These are phyloP conservation scores for Paraurostyla sp. DNA, from an alignment of 73 alveolate genomes.

Conservation along the genomic window DNA sequence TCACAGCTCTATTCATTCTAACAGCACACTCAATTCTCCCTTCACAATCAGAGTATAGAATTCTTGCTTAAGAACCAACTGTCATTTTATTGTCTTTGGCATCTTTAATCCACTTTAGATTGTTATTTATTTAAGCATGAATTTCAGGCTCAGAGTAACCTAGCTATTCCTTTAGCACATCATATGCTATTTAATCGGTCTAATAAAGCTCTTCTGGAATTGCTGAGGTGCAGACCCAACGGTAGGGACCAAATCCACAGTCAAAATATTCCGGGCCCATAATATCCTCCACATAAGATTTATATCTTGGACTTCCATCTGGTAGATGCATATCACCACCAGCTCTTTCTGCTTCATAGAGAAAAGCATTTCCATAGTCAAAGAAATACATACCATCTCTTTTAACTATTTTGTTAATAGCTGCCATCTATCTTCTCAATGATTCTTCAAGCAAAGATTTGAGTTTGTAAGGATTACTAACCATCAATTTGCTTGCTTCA, in stretches of 20 bases:
- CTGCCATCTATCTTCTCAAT: slow-evolving; percentile 67
- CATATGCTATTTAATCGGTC: slow-evolving; percentile 74
- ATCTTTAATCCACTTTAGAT: slow-evolving; percentile 71
- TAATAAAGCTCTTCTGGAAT: slow-evolving; percentile 47
- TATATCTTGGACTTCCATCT: slow-evolving; percentile 57
- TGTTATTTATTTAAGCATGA: slow-evolving; percentile 58
- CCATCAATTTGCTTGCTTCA: slow-evolving; percentile 66
- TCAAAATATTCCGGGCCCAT: slow-evolving; percentile 74
- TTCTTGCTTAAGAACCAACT: slow-evolving; percentile 81
- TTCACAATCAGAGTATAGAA: slow-evolving; percentile 72
- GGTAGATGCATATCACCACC: slow-evolving; percentile 67
- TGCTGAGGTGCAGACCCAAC: slow-evolving; percentile 81
- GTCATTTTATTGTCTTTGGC: slow-evolving; percentile 76
- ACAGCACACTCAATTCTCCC: slow-evolving; percentile 80
- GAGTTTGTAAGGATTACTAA: slow-evolving; percentile 60
- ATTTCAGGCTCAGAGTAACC: slow-evolving; percentile 46
- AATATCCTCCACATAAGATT: slow-evolving; percentile 73
- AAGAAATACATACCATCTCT: slow-evolving; percentile 75
- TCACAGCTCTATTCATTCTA: slow-evolving; percentile 71
- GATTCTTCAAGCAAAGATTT: slow-evolving; percentile 63
- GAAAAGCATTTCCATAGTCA: slow-evolving; percentile 80
- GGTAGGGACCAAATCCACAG: slow-evolving; percentile 81
- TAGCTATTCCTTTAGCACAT: slow-evolving; percentile 57
- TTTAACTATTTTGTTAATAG: slow-evolving; percentile 68
- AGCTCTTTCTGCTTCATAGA: slow-evolving; percentile 76